Percentiles rank a stretch among this genome's conserved stretches.
These are phyloP conservation scores for Kuraishia ogatae DNA, from an alignment of 805 yeast species.

Conservation along the genomic window DNA sequence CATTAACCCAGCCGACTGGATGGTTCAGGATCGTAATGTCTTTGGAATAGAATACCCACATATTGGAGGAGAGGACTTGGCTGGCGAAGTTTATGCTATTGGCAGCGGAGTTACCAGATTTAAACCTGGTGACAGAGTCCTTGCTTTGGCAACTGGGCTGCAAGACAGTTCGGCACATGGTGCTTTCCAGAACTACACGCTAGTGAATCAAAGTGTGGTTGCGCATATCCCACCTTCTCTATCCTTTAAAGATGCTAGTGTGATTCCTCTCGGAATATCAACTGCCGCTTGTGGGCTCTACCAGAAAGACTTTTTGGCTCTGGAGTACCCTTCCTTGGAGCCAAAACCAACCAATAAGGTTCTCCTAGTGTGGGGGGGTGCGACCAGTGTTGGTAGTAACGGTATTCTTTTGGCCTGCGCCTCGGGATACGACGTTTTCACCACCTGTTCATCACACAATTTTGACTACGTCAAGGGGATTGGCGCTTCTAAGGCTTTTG, in stretches of 20 bases:
- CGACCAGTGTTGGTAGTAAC: conserved; percentile 6
- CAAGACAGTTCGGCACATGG: not conserved
- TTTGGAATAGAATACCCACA: not conserved
- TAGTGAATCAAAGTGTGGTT: not conserved
- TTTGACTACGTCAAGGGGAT: conserved; percentile 3
- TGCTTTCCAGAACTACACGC: conserved; percentile 6
- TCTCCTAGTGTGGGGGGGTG: conserved; percentile 8
- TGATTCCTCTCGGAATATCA: conserved; percentile 3
- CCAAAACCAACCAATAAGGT: conserved; percentile 2
- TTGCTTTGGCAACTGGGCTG: conserved; percentile 1
- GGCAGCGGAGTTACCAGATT: conserved; percentile 5
- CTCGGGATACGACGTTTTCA: conserved; percentile 8
- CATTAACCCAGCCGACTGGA: conserved; percentile 2
- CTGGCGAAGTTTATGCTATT: conserved; percentile 6
- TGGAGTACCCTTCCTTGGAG: not conserved
- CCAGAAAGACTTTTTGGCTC: not conserved
- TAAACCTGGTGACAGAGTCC: conserved; percentile 7
- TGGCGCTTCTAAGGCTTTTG: conserved; percentile 8
- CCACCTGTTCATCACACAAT: conserved; percentile 6
- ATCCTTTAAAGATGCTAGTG: conserved; percentile 5
- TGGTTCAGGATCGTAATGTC: not conserved
- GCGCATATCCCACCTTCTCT: conserved; percentile 4
- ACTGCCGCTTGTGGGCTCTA: conserved; percentile 6
- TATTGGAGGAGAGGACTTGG: conserved; percentile 5
- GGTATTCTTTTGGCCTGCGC: conserved; percentile 7